Evolutionary conservation across 352 stramenopile species (phyloP), one percentile per base, ranked within the genome.

Genomic region (Phytophthora boehmeriae): DNA sequence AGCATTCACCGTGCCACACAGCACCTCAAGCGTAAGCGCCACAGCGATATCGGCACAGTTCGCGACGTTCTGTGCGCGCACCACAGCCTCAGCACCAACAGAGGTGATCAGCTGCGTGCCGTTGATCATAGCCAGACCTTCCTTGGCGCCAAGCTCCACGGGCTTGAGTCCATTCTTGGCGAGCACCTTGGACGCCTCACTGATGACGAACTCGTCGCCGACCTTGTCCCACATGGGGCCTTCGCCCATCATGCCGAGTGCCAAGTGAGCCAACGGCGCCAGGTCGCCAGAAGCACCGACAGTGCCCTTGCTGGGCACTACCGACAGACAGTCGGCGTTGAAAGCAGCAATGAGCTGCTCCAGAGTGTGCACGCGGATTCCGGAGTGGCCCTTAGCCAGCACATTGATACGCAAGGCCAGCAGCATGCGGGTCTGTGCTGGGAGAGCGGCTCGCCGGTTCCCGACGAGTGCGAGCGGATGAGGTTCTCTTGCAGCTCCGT

Each of bases 51-150:
- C 88, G n/a, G 88, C 86, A 57, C 78, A 87, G 19, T 78, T 73
- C 11, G 80, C 75, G 4, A 91, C 78, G 39, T 96, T 94, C 52
- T 89, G 73, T 5, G 88, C 85, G 14, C 88, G 85, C 25, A 92
- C 75, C 16, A 96, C 75, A 4, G 88, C 86, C 49, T 96, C 85
- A 4, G 80, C 83, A 16, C 88, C 89, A 20, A 96, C 79, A 0
- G 86, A 90, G 13, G 88, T 95, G 64, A 97, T 97, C 49, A 97
- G 62, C 63, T 97, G 89, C 14, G 89, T 97, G 57, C 89, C 89
- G 66, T 97, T 97, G 68, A 97, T 96, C 80, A 97, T 93, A 17
- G 89, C 89, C 32, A 97, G 78, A 34, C 89, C 89, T 67, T 97
- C 89, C 71, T 97, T 97, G 2, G 89, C 87, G 11, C 83, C 77